phyloP scores from a whole-genome alignment of 176 grass and related monocot species.

The Eragrostis nindensis region DNA sequence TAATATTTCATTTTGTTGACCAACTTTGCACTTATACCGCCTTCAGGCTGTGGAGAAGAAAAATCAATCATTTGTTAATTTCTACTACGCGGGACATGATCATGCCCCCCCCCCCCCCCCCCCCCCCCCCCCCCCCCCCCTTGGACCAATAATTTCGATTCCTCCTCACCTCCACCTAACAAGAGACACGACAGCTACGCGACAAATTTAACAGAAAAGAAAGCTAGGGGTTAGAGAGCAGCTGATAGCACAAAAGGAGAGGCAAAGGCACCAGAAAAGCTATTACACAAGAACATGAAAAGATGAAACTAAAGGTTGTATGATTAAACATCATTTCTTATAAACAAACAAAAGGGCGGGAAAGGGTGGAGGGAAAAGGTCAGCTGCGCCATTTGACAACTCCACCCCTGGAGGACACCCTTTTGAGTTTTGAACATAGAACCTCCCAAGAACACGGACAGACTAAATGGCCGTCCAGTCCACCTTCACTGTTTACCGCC shows the following conservation, averaged over 20 bases:
- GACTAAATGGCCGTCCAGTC: neutral
- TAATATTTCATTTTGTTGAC: slow-evolving; percentile 34
- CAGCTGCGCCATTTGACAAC: slow-evolving; percentile 26
- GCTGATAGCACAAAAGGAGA: slow-evolving; percentile 33
- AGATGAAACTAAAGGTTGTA: slow-evolving; percentile 49
- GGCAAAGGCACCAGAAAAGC: slow-evolving; percentile 31
- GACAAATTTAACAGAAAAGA: slow-evolving; percentile 37
- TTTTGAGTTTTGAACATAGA: slow-evolving; percentile 30
- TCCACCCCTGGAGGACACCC: slow-evolving; percentile 18
- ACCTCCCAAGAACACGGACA: neutral
- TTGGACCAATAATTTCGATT: slow-evolving; percentile 43
- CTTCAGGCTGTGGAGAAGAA: neutral
- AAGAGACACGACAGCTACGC: slow-evolving; percentile 22
- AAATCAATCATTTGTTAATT: neutral
- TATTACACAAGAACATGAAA: slow-evolving; percentile 36
- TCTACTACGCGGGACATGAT: slow-evolving; percentile 3
- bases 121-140: neutral
- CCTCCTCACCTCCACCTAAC: slow-evolving; percentile 34
- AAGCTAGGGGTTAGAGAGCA: slow-evolving; percentile 32
- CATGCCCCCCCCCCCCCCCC: neutral
- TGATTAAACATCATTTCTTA: slow-evolving; percentile 59
- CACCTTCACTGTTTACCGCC: slow-evolving; percentile 32
- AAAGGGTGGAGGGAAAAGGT: slow-evolving; percentile 20
- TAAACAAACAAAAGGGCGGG: slow-evolving; percentile 37
- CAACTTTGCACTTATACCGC: slow-evolving; percentile 35